Base-by-base conservation (phyloP, 2,329 filamentous ascomycete species). In the Fusarium sp. region DNA sequence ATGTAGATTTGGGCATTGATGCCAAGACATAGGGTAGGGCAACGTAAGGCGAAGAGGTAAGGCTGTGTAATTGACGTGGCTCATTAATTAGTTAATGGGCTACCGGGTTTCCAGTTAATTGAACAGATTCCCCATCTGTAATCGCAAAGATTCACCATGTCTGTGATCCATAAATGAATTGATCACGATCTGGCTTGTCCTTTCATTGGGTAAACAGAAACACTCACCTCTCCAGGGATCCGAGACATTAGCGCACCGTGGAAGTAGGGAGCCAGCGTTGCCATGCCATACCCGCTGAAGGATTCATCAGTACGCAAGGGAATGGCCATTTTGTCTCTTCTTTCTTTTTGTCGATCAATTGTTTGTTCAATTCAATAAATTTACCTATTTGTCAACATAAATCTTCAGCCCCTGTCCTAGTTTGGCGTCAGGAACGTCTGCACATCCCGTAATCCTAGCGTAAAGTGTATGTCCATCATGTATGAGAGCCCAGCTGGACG, bases 201-300 rank as follows among this genome's bases (percentile, higher is more conserved):
- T 23, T 13, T 31, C 20, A 20, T 40, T 30, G 30, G 18, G 42
- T 28, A 16, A 23, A 15, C 10, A 23, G 37, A 40, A 23, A n/a
- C 8, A 31, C 30, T 6, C 9, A 13, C 36, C 26, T 38, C 7
- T 26, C 4, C 56, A 59, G 62, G 62, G 61, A 60, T 49, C 53
- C 56, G 62, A 67, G 50, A 69, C 67, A 69, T 64, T 26, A 42
- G 67, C 57, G 53, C 62, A 63, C 67, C 41, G 26, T 3, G 28
- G 15, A 54, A 30, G 67, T 15, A 69, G 67, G 67, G 62, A 62
- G 61, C 10, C 15, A 20, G 23, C 15, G 15, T 31, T 36, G 34
- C 16, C 18, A 31, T 45, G 16, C 23, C 11, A 28, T 12, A 34
- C 33, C 15, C 31, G 30, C 12, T 44, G 41, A 57, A 30, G 26